These are phyloP conservation scores for Heliamphora pulchella DNA, from an alignment of 179 eudicot species.

Conservation along the genomic window DNA sequence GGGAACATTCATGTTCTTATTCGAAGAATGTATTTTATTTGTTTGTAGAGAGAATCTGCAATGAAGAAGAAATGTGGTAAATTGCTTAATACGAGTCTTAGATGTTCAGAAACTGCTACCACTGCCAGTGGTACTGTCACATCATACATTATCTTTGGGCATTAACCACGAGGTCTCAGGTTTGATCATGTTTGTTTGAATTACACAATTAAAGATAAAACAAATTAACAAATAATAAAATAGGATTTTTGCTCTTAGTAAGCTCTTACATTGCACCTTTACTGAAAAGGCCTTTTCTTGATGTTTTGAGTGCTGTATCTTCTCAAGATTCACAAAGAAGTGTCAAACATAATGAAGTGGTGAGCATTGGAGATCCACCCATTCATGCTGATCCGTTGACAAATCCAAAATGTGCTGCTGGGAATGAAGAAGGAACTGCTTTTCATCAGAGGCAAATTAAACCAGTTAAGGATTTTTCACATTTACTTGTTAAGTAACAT, in stretches of 20 bases:
- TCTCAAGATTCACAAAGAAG: slow-evolving; percentile 38
- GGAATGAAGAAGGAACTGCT: slow-evolving; percentile 10
- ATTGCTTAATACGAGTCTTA: slow-evolving; percentile 27
- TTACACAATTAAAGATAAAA: background rate
- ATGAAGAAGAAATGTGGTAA: slow-evolving; percentile 57
- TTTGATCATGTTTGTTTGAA: slow-evolving; percentile 23
- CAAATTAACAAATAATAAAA: background rate
- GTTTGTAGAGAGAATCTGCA: slow-evolving; percentile 74
- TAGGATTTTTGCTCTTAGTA: background rate
- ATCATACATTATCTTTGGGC: slow-evolving; percentile 24
- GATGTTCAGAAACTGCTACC: slow-evolving; percentile 27
- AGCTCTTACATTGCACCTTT: slow-evolving; percentile 16
- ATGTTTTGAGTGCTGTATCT: slow-evolving; percentile 26
- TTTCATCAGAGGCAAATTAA: slow-evolving; percentile 11
- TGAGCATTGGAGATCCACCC: slow-evolving; percentile 18
- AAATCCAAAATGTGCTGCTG: background rate
- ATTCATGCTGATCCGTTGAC: slow-evolving; percentile 3
- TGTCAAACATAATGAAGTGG: slow-evolving; percentile 16
- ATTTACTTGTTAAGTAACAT: background rate
- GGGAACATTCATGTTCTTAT: background rate
- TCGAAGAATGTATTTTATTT: background rate
- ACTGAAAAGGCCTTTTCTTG: slow-evolving; percentile 19
- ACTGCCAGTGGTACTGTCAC: slow-evolving; percentile 37
- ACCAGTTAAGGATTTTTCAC: slow-evolving; percentile 37
- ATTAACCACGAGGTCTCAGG: slow-evolving; percentile 33